phyloP scores from a whole-genome alignment of 306 rosid species.

The Ziziphus jujuba region DNA sequence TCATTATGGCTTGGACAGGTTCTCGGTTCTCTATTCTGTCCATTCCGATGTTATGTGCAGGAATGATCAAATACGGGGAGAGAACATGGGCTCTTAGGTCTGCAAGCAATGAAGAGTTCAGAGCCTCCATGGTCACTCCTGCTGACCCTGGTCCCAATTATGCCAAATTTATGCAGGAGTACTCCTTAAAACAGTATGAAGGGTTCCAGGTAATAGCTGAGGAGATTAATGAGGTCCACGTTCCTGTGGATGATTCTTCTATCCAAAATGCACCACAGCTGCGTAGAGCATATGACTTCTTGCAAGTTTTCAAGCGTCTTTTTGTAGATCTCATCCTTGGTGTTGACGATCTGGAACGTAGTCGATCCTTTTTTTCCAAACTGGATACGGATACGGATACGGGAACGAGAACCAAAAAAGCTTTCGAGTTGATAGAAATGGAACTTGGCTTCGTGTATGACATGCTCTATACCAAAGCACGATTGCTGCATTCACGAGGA shows the following conservation, averaged over 20 bases:
- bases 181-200: conserved; percentile 15
- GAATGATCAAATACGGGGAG: conserved; percentile 38
- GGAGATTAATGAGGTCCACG: conserved; percentile 9
- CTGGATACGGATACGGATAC: background rate
- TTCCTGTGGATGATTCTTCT: background rate
- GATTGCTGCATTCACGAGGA: background rate
- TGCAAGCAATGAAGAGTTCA: conserved; percentile 31
- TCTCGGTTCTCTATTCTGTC: too few species aligned
- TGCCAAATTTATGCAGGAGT: conserved; percentile 28
- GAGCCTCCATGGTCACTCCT: conserved; percentile 29
- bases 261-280: too few species aligned
- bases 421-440: conserved; percentile 31
- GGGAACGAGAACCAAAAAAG: too few species aligned
- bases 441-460: conserved; percentile 56
- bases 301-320: background rate
- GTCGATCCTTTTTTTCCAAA: background rate
- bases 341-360: conserved; percentile 36
- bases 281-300: background rate
- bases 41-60: conserved; percentile 31
- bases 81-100: conserved; percentile 33
- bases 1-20: conserved; percentile 1
- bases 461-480: conserved; percentile 42
- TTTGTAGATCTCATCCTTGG: conserved; percentile 33
- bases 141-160: conserved; percentile 43
- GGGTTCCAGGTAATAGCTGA: conserved; percentile 16